Base-by-base conservation (phyloP, 441 rosid genomes). In the Flueggea neowawraea region DNA sequence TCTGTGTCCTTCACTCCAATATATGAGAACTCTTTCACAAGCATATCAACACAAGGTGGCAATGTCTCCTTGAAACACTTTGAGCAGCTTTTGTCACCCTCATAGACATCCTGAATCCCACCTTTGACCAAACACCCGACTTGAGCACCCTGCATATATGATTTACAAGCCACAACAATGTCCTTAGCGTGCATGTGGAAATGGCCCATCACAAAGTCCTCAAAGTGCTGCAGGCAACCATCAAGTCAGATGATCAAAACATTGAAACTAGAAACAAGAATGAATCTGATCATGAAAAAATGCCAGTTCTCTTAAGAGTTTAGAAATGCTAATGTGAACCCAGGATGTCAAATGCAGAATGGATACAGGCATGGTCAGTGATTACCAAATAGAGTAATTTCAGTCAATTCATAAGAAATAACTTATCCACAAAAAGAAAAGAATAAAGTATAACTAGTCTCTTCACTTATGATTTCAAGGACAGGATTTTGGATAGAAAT, bases 201-300 rank as follows among this genome's bases (percentile, higher is more conserved):
- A 69, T 90, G 96, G 17, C 96, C 98, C 64, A 73, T 53, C 15
- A 82, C 78, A 51, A 87, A 91, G 68, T 83, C 89, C 80, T 86
- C 82, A 36, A 94, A 94, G 75, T 87, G 86, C 98, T 94, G 78
- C 78, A 74, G 28, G 64, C 70, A 64, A 41, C 56, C 49, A 58
- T 28, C 22, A 22, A 15, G n/a, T 54, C 22, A 16, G 31, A 36
- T 39, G 47, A 6, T 54, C 53, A 7, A 70, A 44, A 47, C 57
- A 43, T 48, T 47, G 11, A 45, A 52, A 14, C 31, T 16, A 16
- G 44, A 62, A 54, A 16, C 2, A 45, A 31, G 33, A 36, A 36
- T 5, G 39, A 52, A 52, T n/a, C 12, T 52, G 55, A 31, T 11
- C 14, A 16, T 9, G 8, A n/a, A 49, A 8, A 31, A 16, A 31